Evolutionary conservation across 2,329 filamentous ascomycete species (phyloP), one percentile per base, ranked within the genome.

Genomic region (Sporothrix euskadiensis): DNA sequence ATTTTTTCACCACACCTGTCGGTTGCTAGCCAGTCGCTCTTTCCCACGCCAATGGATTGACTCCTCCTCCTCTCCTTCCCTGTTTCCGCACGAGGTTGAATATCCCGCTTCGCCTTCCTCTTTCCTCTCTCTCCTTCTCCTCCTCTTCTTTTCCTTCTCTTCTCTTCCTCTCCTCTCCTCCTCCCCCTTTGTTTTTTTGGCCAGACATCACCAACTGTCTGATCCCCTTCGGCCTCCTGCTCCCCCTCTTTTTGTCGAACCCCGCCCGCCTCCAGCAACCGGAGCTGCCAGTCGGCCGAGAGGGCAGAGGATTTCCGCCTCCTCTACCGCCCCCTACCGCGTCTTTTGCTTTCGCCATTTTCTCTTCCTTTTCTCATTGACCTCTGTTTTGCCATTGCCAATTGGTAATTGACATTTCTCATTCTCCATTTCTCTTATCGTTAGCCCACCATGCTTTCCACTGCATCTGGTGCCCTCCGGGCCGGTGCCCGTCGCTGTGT

Each of bases 401-500:
- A 47, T 19, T 14, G 69, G 32, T 39, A 59, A 63, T 63, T 66
- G 68, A 22, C 66, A 69, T 30, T 8, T n/a, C 12, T 30, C 54
- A 26, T 19, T 30, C 54, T 9, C 47, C 47, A 39, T 49, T 26
- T 19, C 22, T 47, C 22, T 49, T 65, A 41, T 35, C 41, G 19
- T 39, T 26, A 30, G n/a, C 39, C 39, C 30, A 41, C 72, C 12
- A 86, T 86, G 84, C 79, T 85, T 74, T 83, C 84, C 76, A 81
- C 82, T 71, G 80, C 81, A 74, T 80, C 82, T 76, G 82, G 81
- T 59, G 59, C 81, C 77, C 76, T 85, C 74, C 80, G 84, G 80
- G 83, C 83, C 71, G 83, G 83, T 73, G 81, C 82, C 76, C 82
- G 84, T 76, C 83, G 82, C 76, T 81, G 79, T 76, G 78, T 81